A percentile compares a stretch with the other conserved stretches of the same genome.
Conservation (phyloP, 306 rosid genomes). For the Rubus parviflorus region DNA sequence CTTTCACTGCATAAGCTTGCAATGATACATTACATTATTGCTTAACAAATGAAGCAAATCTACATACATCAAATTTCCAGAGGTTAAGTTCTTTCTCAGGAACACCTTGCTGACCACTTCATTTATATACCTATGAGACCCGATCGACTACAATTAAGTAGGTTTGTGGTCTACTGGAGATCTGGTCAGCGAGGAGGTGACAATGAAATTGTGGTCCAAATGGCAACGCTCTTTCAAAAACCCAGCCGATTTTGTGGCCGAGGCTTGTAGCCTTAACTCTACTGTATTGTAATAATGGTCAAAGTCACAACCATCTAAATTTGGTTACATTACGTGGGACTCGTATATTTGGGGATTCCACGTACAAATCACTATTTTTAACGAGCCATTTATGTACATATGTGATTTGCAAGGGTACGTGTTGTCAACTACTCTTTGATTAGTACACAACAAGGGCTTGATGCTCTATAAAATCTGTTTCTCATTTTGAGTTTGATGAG, state of each 20-base stretch:
- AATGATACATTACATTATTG: background rate
- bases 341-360: background rate
- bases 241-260: background rate
- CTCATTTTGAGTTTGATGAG: too few relatives aligned
- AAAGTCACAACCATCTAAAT: constrained; percentile 16
- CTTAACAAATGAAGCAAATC: background rate
- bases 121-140: background rate
- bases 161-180: constrained; percentile 2
- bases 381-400: too few relatives aligned
- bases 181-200: background rate
- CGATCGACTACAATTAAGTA: too few relatives aligned
- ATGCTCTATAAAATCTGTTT: too few relatives aligned
- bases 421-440: too few relatives aligned
- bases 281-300: background rate
- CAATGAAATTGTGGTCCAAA: constrained; percentile 12
- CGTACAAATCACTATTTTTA: too few relatives aligned
- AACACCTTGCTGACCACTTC: background rate
- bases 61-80: background rate
- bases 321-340: background rate
- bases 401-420: too few relatives aligned
- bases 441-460: too few relatives aligned
- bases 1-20: background rate
- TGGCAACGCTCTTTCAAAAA: background rate
- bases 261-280: background rate
- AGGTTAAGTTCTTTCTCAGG: background rate